phyloP scores from a whole-genome alignment of 495 filamentous ascomycete species.

The Neurospora sp. region DNA sequence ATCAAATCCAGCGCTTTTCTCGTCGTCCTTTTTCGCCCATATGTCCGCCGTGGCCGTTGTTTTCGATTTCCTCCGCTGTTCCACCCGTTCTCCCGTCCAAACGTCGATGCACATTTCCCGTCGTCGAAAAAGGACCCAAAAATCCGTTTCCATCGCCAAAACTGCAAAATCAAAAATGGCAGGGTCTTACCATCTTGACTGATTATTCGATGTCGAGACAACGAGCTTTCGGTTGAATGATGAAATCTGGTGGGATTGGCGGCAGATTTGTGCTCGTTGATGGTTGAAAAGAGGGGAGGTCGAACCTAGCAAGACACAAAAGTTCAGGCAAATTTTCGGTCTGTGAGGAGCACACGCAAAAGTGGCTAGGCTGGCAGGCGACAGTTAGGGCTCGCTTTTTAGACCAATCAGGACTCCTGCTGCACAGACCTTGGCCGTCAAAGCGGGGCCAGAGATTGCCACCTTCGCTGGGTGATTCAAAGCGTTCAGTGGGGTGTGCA shows the following conservation, averaged over 20 bases:
- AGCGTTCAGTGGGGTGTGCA: background rate
- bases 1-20: background rate
- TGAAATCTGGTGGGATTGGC: conserved; percentile 30
- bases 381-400: conserved; percentile 20
- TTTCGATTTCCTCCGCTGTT: background rate
- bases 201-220: conserved; percentile 32
- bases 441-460: conserved; percentile 2
- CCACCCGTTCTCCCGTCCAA: background rate
- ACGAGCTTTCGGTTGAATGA: conserved; percentile 38
- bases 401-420: conserved; percentile 15
- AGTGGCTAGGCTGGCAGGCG: conserved; percentile 14
- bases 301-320: conserved; percentile 20
- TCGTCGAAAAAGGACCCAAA: background rate
- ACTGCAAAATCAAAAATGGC: conserved; percentile 16
- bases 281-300: conserved; percentile 24
- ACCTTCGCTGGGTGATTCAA: background rate
- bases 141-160: background rate
- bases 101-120: background rate
- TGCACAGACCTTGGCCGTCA: conserved; percentile 7
- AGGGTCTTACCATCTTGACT: conserved; percentile 49
- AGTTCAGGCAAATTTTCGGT: conserved; percentile 27
- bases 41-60: background rate
- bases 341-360: conserved; percentile 24
- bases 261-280: conserved; percentile 39
- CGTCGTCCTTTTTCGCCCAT: background rate